Percentiles rank a stretch among this genome's conserved stretches.
Conservation (phyloP, 2,329 filamentous ascomycete genomes). For the Rachicladosporium sp. region DNA sequence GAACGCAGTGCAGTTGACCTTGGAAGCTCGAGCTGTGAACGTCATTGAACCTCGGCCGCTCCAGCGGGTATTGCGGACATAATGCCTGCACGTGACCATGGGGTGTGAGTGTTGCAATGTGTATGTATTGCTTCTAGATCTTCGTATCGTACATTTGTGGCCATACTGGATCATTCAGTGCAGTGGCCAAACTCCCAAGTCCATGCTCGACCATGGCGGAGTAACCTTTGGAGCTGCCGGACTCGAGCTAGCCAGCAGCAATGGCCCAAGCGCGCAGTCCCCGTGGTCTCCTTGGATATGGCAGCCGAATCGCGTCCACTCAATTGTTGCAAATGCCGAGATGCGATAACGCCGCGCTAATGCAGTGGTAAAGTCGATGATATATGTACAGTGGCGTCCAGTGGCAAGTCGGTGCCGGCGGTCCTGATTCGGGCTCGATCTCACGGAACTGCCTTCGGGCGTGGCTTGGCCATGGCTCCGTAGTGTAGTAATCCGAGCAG, state of each 20-base stretch:
- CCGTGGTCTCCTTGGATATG: not conserved
- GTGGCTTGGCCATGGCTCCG: not conserved
- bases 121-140: no score
- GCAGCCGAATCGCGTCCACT: not conserved
- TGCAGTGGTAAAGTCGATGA: not conserved
- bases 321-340: slow-evolving; percentile 4
- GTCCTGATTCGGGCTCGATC: not conserved
- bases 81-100: not conserved
- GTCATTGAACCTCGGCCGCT: slow-evolving; percentile 3
- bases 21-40: not conserved
- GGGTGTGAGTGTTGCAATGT: no score
- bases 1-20: no score
- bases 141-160: no score
- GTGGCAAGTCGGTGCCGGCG: not conserved
- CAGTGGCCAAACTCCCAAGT: no score
- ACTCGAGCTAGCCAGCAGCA: no score
- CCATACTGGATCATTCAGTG: no score
- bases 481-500: not conserved
- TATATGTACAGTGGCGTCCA: not conserved
- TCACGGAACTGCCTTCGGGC: not conserved
- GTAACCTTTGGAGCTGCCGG: no score
- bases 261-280: no score
- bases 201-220: no score
- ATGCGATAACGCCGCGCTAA: slow-evolving; percentile 7
- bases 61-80: slow-evolving; percentile 5